Evolutionary conservation across 225 moss, liverwort and hornwort species (phyloP), one percentile per base, ranked within the genome.

Genomic region (Polytrichum formosum): DNA sequence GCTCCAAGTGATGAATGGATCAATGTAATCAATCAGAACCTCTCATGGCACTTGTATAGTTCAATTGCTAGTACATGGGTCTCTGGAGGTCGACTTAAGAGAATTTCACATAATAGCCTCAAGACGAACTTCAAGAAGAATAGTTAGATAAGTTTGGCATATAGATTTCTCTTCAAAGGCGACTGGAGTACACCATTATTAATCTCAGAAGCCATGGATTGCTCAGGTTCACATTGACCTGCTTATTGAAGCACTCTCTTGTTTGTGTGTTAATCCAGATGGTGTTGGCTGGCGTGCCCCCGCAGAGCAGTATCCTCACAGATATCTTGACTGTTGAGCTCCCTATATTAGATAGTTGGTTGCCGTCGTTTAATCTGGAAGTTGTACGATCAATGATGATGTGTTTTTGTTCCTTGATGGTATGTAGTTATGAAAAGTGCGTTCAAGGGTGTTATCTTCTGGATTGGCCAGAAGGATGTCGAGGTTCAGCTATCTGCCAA

Each of bases 381-480:
- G 23, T 58, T 23, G 6, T 22, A 21, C 21, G 58, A 20, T 22
- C 13, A 29, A 29, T 64, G 26, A 33, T 33, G 23, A n/a, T 33
- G 70, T 59, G 30, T 59, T 84, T 67, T 59, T 63, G 27, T 25
- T 55, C 87, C 78, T 79, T 87, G 81, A 83, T 76, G 6, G 54
- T 35, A 25, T 23, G 1, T 65, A 98, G 98, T 94, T n/a, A 92
- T 98, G 92, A 98, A 98, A 83, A 91, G 98, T 77, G 90, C 92
- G 54, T 92, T 92, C 55, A 98, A 94, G 80, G 98, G 98, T 28
- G 91, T 94, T 1, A 66, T 88, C 64, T 98, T 98, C 91, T 98
- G 94, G 98, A 92, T 98, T 65, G 98, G 88, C 53, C 98, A 98
- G 72, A 98, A 94, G 74, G 98, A 98, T 70, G 94, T 98, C 69